phyloP scores from a whole-genome alignment of 352 stramenopile genomes.

The Peronospora belbahrii region DNA sequence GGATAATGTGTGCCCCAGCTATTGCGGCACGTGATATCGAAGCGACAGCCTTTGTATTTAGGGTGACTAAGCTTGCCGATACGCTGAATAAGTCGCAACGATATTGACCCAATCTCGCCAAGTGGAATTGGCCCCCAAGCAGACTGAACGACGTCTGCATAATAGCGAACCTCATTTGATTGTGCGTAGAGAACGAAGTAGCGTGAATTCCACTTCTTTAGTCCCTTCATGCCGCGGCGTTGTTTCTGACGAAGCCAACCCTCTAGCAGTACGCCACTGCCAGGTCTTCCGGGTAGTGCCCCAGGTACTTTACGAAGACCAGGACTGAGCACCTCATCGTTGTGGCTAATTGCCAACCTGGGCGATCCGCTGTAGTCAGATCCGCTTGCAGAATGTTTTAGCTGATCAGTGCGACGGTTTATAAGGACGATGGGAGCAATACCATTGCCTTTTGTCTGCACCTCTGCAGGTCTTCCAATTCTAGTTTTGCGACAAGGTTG shows the following conservation, averaged over 20 bases:
- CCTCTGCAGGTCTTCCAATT: conserved; percentile 6
- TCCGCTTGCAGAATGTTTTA: conserved; percentile 39
- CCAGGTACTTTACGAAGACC: conserved; percentile 47
- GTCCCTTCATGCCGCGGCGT: conserved; percentile 61
- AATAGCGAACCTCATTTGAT: conserved; percentile 74
- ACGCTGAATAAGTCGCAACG: conserved; percentile 69
- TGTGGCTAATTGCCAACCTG: conserved; percentile 13
- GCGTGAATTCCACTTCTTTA: conserved; percentile 81
- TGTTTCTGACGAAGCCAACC: conserved; percentile 80
- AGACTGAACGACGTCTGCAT: conserved; percentile 68
- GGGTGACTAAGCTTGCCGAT: conserved; percentile 71
- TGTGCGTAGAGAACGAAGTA: conserved; percentile 77
- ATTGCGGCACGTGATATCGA: conserved; percentile 81
- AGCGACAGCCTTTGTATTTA: conserved; percentile 78
- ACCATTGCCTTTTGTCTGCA: conserved; percentile 13
- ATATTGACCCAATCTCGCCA: conserved; percentile 73
- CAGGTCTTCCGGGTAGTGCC: conserved; percentile 37
- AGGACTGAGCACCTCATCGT: conserved; percentile 35
- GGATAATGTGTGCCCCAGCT: conserved; percentile 70
- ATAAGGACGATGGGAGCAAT: conserved; percentile 23
- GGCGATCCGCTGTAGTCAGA: conserved; percentile 34
- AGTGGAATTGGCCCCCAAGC: conserved; percentile 70
- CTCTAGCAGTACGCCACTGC: conserved; percentile 70
- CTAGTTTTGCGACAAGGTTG: background rate
- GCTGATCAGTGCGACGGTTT: conserved; percentile 39